These are phyloP conservation scores for Allomyces macrogynus DNA, from an alignment of 192 early-diverging fungal species.

Conservation along the genomic window DNA sequence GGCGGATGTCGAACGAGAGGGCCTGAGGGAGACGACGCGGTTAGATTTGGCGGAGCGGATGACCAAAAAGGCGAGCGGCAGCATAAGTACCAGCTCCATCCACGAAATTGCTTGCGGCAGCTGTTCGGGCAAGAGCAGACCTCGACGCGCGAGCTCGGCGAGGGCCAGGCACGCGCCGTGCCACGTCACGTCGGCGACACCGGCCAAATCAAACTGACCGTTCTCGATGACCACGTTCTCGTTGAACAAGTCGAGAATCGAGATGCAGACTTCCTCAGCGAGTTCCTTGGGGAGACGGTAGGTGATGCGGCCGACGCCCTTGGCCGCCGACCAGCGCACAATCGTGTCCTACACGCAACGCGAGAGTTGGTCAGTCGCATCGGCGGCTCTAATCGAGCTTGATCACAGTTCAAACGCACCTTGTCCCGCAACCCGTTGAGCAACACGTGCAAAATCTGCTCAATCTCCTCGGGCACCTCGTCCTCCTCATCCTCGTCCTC, in stretches of 20 bases:
- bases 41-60: not conserved
- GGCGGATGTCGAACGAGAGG: slow-evolving; percentile 70
- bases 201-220: slow-evolving; percentile 35
- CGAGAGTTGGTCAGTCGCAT: not conserved
- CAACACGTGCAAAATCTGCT: slow-evolving; percentile 62
- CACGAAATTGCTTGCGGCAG: slow-evolving; percentile 56
- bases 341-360: slow-evolving; percentile 46
- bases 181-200: slow-evolving; percentile 78
- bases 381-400: no score
- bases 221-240: slow-evolving; percentile 46
- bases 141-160: slow-evolving; percentile 76
- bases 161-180: slow-evolving; percentile 81
- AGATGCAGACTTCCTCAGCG: slow-evolving; percentile 59
- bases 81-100: slow-evolving; percentile 33
- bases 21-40: slow-evolving; percentile 19
- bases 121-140: slow-evolving; percentile 51
- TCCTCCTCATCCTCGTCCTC: slow-evolving; percentile 35
- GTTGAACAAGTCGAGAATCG: slow-evolving; percentile 56
- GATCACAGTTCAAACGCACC: slow-evolving; percentile 7
- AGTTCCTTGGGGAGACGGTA: slow-evolving; percentile 57
- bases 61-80: not conserved
- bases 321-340: slow-evolving; percentile 92
- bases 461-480: slow-evolving; percentile 65
- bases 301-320: slow-evolving; percentile 78
- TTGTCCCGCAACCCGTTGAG: slow-evolving; percentile 64